phyloP scores from a whole-genome alignment of 2,329 filamentous ascomycete genomes.

The Cladophialophora psammophila region DNA sequence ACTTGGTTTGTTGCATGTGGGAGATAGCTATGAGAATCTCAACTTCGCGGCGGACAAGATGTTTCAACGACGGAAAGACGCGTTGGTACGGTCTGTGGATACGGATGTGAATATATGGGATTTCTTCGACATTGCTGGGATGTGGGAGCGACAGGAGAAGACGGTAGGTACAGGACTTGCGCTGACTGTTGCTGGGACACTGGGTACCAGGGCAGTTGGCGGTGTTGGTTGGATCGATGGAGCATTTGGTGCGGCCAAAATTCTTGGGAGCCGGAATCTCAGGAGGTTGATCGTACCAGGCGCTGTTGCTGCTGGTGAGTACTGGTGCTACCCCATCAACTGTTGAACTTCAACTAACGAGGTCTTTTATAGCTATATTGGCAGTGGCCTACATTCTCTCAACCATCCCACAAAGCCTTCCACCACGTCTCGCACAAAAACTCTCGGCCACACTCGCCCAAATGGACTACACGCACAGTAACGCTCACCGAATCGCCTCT shows the following conservation, averaged over 20 bases:
- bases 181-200: conserved; percentile 84
- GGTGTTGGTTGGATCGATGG: conserved; percentile 90
- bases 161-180: conserved; percentile 93
- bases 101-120: conserved; percentile 88
- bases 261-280: conserved; percentile 82
- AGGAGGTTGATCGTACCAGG: conserved; percentile 82
- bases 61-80: conserved; percentile 85
- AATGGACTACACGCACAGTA: conserved; percentile 91
- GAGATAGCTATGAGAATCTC: conserved; percentile 83
- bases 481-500: conserved; percentile 81
- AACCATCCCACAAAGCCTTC: conserved; percentile 87
- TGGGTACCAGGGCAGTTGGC: conserved; percentile 81
- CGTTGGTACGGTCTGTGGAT: conserved; percentile 82
- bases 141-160: conserved; percentile 93
- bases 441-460: conserved; percentile 79
- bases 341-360: conserved; percentile 8
- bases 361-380: conserved; percentile 65
- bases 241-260: conserved; percentile 77
- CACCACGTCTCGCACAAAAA: conserved; percentile 82
- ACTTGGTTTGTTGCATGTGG: conserved; percentile 85
- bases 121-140: conserved; percentile 85
- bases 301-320: conserved; percentile 78
- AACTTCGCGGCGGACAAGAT: conserved; percentile 91
- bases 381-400: conserved; percentile 81
- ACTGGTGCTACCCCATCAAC: conserved; percentile 15